Evolutionary conservation across 192 early-diverging fungal species (phyloP), one percentile per base, ranked within the genome.

Genomic region (Coemansia sp.): DNA sequence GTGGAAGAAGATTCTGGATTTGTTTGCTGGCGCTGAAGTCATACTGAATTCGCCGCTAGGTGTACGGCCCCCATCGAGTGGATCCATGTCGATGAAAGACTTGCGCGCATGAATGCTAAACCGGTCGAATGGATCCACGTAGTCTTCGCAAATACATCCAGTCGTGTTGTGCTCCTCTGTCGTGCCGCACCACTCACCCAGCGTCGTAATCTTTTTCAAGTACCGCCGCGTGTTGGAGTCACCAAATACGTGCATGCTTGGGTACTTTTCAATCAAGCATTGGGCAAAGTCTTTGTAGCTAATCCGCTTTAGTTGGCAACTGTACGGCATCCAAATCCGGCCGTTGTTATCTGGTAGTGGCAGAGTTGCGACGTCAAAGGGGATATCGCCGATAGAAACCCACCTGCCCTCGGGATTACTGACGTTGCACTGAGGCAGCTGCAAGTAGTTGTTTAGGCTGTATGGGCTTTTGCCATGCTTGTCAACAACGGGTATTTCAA

Each of bases 181-280:
- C 10, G 23, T 23, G 12, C 59, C 16, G 63, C 82, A 84, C 82
- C 82, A 84, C 55, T 70, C 40, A 20, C 82, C 82, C 26, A 68
- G 70, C 45, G 71, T 77, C 12, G 74, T 43, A 15, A 85, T 58
- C 60, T 71, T 79, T 52, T 79, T 82, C 12, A 85, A 13, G 29
- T 77, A 64, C 21, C 84, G 58, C 18, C 84, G 70, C 9, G 64
- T 71, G 42, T 85, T 82, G 46, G 84, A 85, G 64, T 85, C 84
- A 15, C 84, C 84, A 33, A 62, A 85, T 43, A 71, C 61, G 53
- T 82, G 76, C 3, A 82, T 39, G 5, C 45, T 34, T n/a, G 72
- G 70, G 58, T 82, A 77, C 43, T 52, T 52, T 10, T 70, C 52
- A 0, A 64, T 37, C 16, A 82, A 33, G 57, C 84, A 85, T 4